Conservation (phyloP, 352 stramenopile genomes). For the Phytophthora kernoviae region DNA sequence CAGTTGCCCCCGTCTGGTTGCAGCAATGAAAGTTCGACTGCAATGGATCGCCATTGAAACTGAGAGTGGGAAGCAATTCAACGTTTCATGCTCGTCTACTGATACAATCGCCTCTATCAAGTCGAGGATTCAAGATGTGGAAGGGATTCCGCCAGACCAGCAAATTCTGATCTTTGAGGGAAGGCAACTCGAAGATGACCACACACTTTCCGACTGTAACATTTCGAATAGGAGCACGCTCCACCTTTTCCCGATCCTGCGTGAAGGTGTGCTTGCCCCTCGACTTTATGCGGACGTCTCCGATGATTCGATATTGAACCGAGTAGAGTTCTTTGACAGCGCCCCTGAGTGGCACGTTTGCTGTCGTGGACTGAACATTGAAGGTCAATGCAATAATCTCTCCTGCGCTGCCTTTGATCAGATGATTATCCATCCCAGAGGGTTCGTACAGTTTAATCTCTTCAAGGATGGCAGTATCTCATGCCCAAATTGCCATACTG, state of each 20-base stretch:
- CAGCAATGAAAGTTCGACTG: too few species aligned
- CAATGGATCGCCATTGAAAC: too few species aligned
- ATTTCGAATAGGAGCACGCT: background rate
- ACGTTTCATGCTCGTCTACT: background rate
- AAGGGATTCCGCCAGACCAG: background rate
- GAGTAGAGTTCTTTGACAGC: background rate
- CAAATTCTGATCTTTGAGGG: conserved; percentile 5
- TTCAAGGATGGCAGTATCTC: background rate
- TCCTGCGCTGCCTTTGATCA: conserved; percentile 15
- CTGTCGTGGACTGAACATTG: conserved; percentile 29
- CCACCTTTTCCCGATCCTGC: background rate
- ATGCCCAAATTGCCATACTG: conserved; percentile 16
- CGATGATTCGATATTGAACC: conserved; percentile 6
- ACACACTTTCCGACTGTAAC: background rate
- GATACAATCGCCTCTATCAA: conserved; percentile 7
- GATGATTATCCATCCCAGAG: conserved; percentile 15
- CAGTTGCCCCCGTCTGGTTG: conserved; percentile 2
- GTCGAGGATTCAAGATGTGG: background rate
- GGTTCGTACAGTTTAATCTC: conserved; percentile 20
- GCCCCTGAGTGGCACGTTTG: conserved; percentile 16
- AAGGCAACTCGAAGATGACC: background rate
- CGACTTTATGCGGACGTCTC: conserved; percentile 2
- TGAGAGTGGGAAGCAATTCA: background rate
- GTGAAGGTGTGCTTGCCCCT: background rate
- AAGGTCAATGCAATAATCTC: conserved; percentile 18